phyloP scores from a whole-genome alignment of 2,329 filamentous ascomycete species.

The Penicillium griseofulvum region DNA sequence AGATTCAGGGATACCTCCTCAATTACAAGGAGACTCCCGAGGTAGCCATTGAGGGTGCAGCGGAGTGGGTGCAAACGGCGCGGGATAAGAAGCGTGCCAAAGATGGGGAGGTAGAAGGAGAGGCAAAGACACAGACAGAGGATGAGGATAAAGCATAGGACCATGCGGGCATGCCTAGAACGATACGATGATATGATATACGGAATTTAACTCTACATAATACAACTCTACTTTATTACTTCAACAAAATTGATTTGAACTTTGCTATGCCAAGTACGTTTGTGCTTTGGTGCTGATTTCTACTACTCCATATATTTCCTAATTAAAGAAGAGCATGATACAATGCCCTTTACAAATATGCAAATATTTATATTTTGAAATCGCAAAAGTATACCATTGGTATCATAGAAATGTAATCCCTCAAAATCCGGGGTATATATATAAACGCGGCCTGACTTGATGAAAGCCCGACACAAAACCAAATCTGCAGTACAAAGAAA shows the following conservation, averaged over 20 bases:
- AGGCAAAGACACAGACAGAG: slow-evolving; percentile 9
- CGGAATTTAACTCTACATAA: background rate
- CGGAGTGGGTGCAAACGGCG: slow-evolving; percentile 29
- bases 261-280: background rate
- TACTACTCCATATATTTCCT: no score
- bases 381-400: background rate
- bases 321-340: rapidly evolving
- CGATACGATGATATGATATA: background rate
- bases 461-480: background rate
- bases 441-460: background rate
- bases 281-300: no score
- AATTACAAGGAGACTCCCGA: slow-evolving; percentile 35
- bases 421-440: slow-evolving; percentile 6
- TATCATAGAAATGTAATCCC: background rate
- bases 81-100: slow-evolving; percentile 26
- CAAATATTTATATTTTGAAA: background rate
- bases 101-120: slow-evolving; percentile 13
- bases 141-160: slow-evolving; percentile 1
- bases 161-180: background rate
- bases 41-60: slow-evolving; percentile 30
- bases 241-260: background rate
- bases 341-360: no score
- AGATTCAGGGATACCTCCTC: slow-evolving; percentile 44
- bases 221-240: background rate
- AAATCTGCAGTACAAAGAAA: background rate